These are phyloP conservation scores for Dacryopinax primogenitus DNA, from an alignment of 768 basidiomycete genomes.

Conservation along the genomic window DNA sequence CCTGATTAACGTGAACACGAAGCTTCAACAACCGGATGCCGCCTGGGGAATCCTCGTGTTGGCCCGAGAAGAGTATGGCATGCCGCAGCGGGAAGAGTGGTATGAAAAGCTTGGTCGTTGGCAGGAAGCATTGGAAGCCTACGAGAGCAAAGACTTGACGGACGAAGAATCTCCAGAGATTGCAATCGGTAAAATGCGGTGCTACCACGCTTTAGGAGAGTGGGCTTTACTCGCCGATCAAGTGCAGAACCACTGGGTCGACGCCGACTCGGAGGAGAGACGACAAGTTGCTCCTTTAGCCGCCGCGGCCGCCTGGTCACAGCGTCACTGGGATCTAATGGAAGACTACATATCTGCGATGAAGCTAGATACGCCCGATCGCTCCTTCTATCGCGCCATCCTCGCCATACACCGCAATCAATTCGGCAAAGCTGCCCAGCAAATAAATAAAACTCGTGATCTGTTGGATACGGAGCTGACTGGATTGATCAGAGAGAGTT, in stretches of 20 bases:
- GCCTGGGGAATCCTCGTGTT: slow-evolving; percentile 92
- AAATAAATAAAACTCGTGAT: slow-evolving; percentile 88
- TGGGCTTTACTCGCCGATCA: slow-evolving; percentile 84
- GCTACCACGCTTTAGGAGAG: slow-evolving; percentile 91
- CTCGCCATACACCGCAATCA: slow-evolving; percentile 93
- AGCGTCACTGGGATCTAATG: slow-evolving; percentile 97
- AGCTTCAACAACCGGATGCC: slow-evolving; percentile 91
- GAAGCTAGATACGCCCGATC: slow-evolving; percentile 84
- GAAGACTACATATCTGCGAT: slow-evolving; percentile 90
- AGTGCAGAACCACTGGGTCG: slow-evolving; percentile 79
- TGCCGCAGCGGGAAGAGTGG: slow-evolving; percentile 93
- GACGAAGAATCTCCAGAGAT: slow-evolving; percentile 66
- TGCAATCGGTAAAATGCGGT: slow-evolving; percentile 85
- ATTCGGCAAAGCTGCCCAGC: slow-evolving; percentile 75
- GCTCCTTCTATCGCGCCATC: slow-evolving; percentile 92
- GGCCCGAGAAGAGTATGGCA: slow-evolving; percentile 79
- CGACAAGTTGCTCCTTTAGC: slow-evolving; percentile 92
- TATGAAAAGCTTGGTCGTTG: slow-evolving; percentile 92
- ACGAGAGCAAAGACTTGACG: slow-evolving; percentile 62
- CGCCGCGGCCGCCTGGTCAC: slow-evolving; percentile 91
- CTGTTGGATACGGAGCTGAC: slow-evolving; percentile 81
- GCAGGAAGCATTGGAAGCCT: slow-evolving; percentile 82
- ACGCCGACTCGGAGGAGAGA: slow-evolving; percentile 67
- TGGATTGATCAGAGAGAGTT: slow-evolving; percentile 86
- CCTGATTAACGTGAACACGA: slow-evolving; percentile 90